Base-by-base conservation (phyloP, 208 protist species). In the Endotrypanum monterogeii region DNA sequence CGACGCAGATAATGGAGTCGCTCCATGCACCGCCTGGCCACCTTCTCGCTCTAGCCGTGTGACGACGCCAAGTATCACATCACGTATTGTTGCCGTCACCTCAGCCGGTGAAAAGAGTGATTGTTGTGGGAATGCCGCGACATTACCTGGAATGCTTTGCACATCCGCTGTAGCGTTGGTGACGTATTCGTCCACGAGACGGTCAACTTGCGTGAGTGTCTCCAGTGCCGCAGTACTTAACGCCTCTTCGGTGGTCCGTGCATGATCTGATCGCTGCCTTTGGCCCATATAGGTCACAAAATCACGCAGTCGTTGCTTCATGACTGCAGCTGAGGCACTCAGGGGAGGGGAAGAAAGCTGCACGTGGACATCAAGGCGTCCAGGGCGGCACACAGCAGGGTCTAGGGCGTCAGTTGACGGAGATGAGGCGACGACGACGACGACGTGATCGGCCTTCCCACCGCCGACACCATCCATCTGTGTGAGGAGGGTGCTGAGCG, bases 381-480 rank as follows among this genome's bases (percentile, higher is more conserved):
- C 95, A 18, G 92, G 90, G 12, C 95, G 90, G 67, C 83, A 81
- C 58, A 97, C 89, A 8, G 95, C 95, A 1, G 93, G 80, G 73
- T 98, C 95, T 30, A 98, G 83, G n/a, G 74, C 55, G 11, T 75
- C 74, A 12, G 78, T 61, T 1, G 78, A 86, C 18, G 92, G 90
- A 18, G 95, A 88, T 4, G 89, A 93, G 32, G 93, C 95, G 52
- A 98, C 76, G 32, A 98, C 86, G 68, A 97, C 75, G 8, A 98
- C 92, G 20, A 87, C 76, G 16, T 67, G 67, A 4, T 71, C 70
- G 7, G 54, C 71, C 50, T 67, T 61, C 41, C 61, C 54, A 44
- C 74, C 80, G 48, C 57, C 55, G 14, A 98, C 81, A 35, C 96
- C 96, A 76, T 98, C 96, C 93, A 98, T 97, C 79, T 97, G 91